Evolutionary conservation across 1,284 basidiomycete genomes (phyloP).

Genomic region (Ceratobasidium sp.): DNA sequence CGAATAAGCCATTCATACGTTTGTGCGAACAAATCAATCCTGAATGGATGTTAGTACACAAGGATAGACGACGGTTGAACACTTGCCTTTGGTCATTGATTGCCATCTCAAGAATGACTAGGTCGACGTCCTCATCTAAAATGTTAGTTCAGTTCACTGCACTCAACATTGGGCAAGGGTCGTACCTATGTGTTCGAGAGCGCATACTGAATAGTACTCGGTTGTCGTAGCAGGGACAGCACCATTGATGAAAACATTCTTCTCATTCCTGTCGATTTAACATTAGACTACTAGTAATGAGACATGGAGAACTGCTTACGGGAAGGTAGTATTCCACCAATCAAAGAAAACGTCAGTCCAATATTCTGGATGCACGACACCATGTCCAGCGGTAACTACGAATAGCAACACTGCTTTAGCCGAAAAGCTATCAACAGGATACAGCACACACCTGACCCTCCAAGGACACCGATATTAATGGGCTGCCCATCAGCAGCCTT

Average conservation of each 20-base stretch:
- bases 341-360: constrained; percentile 42
- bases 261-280: constrained; percentile 22
- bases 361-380: constrained; percentile 40
- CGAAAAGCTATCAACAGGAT: neutral
- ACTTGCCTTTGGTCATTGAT: constrained; percentile 47
- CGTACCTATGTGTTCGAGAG: constrained; percentile 45
- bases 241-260: constrained; percentile 44
- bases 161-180: neutral
- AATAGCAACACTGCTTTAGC: neutral
- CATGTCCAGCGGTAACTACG: constrained; percentile 46
- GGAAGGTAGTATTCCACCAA: constrained; percentile 45
- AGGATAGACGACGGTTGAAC: neutral
- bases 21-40: constrained; percentile 42
- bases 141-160: neutral
- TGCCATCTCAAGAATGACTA: constrained; percentile 46
- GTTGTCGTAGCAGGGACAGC: constrained; percentile 46
- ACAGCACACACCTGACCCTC: constrained; percentile 41
- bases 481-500: constrained; percentile 46
- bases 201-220: constrained; percentile 46
- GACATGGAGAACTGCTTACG: constrained; percentile 31
- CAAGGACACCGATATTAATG: constrained; percentile 46
- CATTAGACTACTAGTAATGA: neutral
- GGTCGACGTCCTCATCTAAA: constrained; percentile 45
- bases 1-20: constrained; percentile 47
- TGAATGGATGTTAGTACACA: constrained; percentile 7